These are phyloP conservation scores for Pythium insidiosum DNA, from an alignment of 352 stramenopile species.

Conservation along the genomic window DNA sequence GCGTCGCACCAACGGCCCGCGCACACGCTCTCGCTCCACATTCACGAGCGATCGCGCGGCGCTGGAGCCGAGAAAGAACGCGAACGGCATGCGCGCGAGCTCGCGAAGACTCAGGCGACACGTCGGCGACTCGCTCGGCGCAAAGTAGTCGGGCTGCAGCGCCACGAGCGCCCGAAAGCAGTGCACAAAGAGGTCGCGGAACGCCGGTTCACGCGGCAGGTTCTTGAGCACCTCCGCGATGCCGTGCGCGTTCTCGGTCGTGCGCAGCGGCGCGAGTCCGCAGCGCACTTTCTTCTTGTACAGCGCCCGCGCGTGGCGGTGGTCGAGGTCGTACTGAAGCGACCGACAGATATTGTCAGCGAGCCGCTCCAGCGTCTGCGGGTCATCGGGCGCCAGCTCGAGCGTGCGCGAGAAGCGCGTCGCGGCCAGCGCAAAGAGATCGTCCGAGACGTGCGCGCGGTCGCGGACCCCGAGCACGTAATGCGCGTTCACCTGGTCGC, in stretches of 20 bases:
- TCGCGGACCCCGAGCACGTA: conserved; percentile 62
- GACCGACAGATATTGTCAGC: conserved; percentile 76
- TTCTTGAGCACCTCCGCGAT: conserved; percentile 81
- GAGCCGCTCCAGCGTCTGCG: conserved; percentile 57
- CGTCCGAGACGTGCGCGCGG: conserved; percentile 51
- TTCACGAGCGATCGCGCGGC: conserved; percentile 47
- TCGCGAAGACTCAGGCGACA: conserved; percentile 41
- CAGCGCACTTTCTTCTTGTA: conserved; percentile 81
- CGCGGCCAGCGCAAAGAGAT: conserved; percentile 70
- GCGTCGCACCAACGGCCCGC: too few species aligned
- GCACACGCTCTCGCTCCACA: conserved; percentile 29
- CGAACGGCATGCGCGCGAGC: conserved; percentile 52
- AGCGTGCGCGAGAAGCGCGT: conserved; percentile 59
- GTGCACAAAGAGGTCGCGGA: conserved; percentile 73
- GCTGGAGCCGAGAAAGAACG: conserved; percentile 55
- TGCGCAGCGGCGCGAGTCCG: conserved; percentile 42
- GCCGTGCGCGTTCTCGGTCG: conserved; percentile 54
- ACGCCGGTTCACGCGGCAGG: conserved; percentile 58
- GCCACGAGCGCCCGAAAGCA: conserved; percentile 49
- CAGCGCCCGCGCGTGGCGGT: conserved; percentile 45
- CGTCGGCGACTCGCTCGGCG: conserved; percentile 29
- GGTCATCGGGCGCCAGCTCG: conserved; percentile 49
- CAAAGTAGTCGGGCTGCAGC: conserved; percentile 53
- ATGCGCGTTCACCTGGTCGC: conserved; percentile 69
- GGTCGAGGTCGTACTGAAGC: conserved; percentile 74